A percentile compares a stretch with the other conserved stretches of the same genome.
These are phyloP conservation scores for Maudiozyma serrabonitensis DNA, from an alignment of 805 yeast genomes.

Conservation along the genomic window DNA sequence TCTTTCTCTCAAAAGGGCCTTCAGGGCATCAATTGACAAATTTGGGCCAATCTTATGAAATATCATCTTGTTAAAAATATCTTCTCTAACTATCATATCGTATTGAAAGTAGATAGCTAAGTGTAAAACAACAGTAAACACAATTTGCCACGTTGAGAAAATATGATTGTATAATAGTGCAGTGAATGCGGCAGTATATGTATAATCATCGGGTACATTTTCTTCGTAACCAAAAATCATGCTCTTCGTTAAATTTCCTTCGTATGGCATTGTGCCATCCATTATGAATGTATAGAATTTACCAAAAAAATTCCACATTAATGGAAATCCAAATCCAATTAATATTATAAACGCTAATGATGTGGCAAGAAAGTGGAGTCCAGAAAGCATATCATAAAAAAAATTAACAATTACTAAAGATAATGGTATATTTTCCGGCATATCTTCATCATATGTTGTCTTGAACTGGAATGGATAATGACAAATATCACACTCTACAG, in stretches of 20 bases:
- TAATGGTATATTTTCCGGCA: conserved; percentile 58
- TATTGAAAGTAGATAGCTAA: conserved; percentile 47
- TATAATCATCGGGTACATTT: conserved; percentile 3
- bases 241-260: conserved; percentile 19
- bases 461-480: conserved; percentile 61
- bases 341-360: conserved; percentile 28
- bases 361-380: conserved; percentile 12
- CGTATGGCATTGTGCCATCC: conserved; percentile 43
- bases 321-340: conserved; percentile 41
- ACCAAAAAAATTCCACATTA: conserved; percentile 46
- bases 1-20: conserved; percentile 21
- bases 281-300: conserved; percentile 46
- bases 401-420: conserved; percentile 36
- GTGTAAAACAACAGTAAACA: conserved; percentile 33
- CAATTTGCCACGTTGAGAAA: conserved; percentile 29
- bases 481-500: conserved; percentile 79
- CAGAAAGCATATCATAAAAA: conserved; percentile 11
- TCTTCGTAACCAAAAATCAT: conserved; percentile 20
- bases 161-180: conserved; percentile 17
- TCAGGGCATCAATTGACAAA: conserved; percentile 22
- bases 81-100: conserved; percentile 64
- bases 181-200: conserved; percentile 4
- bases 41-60: conserved; percentile 47
- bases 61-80: conserved; percentile 53
- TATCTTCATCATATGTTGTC: conserved; percentile 52